Base-by-base conservation (phyloP, 495 filamentous ascomycete genomes). In the Penicillium crystallinum region DNA sequence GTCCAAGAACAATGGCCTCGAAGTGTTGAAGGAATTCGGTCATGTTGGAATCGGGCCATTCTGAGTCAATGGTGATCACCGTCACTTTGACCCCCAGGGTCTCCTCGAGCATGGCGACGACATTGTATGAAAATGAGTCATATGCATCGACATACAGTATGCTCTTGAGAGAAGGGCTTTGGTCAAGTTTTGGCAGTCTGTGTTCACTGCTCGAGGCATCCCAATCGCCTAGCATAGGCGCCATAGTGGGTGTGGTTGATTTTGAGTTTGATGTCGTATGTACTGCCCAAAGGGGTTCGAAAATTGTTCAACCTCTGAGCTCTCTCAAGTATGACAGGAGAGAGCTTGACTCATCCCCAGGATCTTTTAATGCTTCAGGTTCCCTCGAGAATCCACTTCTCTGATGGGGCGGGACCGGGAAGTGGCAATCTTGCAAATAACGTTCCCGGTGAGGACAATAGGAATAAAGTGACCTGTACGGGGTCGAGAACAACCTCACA, bases 51-150 rank as follows among this genome's bases (percentile, higher is more conserved):
- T 71, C 55, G 0, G 70, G 66, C 71, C 74, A 77, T 75, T 74
- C 45, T 36, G 65, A 57, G 59, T 93, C 89, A 56, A 91, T 91
- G 49, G 81, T 81, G 52, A 95, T 76, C 11, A 84, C 78, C 6
- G 80, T 82, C 41, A 96, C 85, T 19, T 82, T 72, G 22, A 79
- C 88, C 42, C 72, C 66, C 9, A 90, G 71, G 14, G 74, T 73
- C 8, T 85, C 81, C 54, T 83, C 75, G 15, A 97, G 77, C 57
- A 93, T 82, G 14, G 85, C 78, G 38, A 91, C 80, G 53, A 97
- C 91, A 74, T 96, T 97, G 71, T 95, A 88, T 37, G 91, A 85
- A 73, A 96, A 97, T 46, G 91, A 96, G 70, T 97, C 93, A 62
- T 95, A 95, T 46, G 91, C 90, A 64, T 98, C 93, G 37, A 98